These are phyloP conservation scores for Globisporangium parvum DNA, from an alignment of 352 stramenopile genomes.

Conservation along the genomic window DNA sequence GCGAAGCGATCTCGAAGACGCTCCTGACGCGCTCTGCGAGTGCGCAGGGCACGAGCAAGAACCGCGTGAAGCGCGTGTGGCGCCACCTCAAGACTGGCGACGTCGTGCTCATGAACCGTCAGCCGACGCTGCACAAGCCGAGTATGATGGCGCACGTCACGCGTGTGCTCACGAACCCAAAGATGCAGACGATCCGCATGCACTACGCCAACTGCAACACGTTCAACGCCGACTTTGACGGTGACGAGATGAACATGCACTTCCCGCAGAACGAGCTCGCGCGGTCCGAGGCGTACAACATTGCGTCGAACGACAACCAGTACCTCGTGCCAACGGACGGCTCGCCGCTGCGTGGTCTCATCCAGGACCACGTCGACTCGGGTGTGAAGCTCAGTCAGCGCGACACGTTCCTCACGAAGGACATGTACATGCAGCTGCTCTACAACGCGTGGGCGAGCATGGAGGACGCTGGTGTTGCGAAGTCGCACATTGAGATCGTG, in stretches of 20 bases:
- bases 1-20: slow-evolving; percentile 94
- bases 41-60: slow-evolving; percentile 72
- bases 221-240: slow-evolving; percentile 99
- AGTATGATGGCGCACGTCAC: slow-evolving; percentile 99
- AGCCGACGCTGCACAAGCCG: slow-evolving; percentile 99
- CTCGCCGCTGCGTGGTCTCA: slow-evolving; percentile 96
- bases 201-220: slow-evolving; percentile 99
- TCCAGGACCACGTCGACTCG: slow-evolving; percentile 99
- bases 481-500: slow-evolving; percentile 92
- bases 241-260: slow-evolving; percentile 99
- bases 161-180: slow-evolving; percentile 94
- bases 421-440: slow-evolving; percentile 98
- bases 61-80: slow-evolving; percentile 94
- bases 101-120: slow-evolving; percentile 98
- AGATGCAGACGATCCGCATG: slow-evolving; percentile 99
- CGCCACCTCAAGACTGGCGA: slow-evolving; percentile 97
- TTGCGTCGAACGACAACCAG: slow-evolving; percentile 97
- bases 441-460: slow-evolving; percentile 96
- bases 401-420: slow-evolving; percentile 97
- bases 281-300: slow-evolving; percentile 96
- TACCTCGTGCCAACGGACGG: slow-evolving; percentile 98
- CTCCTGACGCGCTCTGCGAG: slow-evolving; percentile 89
- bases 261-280: slow-evolving; percentile 98
- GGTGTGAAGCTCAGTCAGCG: slow-evolving; percentile 98
- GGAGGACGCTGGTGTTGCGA: slow-evolving; percentile 85